Evolutionary conservation across 2,329 filamentous ascomycete species (phyloP), one percentile per base, ranked within the genome.

Genomic region (Ploettnerulaceae sp.): DNA sequence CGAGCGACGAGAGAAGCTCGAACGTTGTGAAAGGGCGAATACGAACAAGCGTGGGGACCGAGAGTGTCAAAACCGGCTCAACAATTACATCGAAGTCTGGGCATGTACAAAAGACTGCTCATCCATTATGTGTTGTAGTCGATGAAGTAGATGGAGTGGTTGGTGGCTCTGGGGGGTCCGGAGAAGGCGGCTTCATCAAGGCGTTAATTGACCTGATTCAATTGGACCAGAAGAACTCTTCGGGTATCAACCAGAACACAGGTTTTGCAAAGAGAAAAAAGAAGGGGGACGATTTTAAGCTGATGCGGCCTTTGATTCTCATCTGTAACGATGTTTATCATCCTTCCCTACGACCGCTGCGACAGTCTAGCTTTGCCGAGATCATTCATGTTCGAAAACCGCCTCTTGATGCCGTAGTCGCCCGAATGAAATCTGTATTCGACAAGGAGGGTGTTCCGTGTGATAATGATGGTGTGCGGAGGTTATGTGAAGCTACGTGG

Each of bases 301-400:
- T 96, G 52, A 78, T 95, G 68, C 77, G 93, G 35, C 93, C 93
- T 0, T 72, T 98, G 22, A 89, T 98, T 40, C 73, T 98, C 37
- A 93, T 98, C 57, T 98, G 93, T 71, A 98, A 98, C 60, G 94
- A 98, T 64, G 81, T 97, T 1, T 98, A 98, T 61, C 89, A 95
- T 57, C 83, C 91, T 3, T 87, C 90, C 15, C 74, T 98, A 31
- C 79, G 89, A 21, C 89, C 88, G 0, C 72, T 98, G 6, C 81
- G 93, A n/a, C 86, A 91, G 54, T 90, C 89, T 0, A 81, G 74
- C 5, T 69, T 93, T 39, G 93, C 91, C 0, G 93, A 98, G 64
- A 82, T 97, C 29, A 83, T 98, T 17, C 89, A 95, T 61, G 84
- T 95, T 25, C 87, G 91, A 37, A 93, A 93, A 58, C 89, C 93